A percentile compares a stretch with the other conserved stretches of the same genome.
These are phyloP conservation scores for Heritiera littoralis DNA, from an alignment of 345 rosid genomes.

Conservation along the genomic window DNA sequence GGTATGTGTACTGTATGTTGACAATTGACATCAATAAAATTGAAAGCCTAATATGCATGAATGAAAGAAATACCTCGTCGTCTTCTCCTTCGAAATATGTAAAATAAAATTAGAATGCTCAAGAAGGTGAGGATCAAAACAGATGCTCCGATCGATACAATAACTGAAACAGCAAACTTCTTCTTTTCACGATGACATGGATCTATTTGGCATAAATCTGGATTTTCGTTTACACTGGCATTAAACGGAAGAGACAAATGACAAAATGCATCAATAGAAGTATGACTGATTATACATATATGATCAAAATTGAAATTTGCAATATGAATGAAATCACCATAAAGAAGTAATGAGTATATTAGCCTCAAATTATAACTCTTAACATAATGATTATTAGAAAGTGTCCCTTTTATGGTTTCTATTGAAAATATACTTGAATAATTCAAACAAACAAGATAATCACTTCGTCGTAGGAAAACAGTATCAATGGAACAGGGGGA, in stretches of 20 bases:
- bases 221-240: constrained; percentile 1
- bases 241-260: neutral
- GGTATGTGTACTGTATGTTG: neutral
- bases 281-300: neutral
- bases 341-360: no score
- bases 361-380: no score
- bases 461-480: no score
- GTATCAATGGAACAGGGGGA: no score
- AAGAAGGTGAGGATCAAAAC: neutral
- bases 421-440: no score
- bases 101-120: neutral
- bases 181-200: constrained; percentile 17
- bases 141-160: constrained; percentile 10
- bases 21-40: neutral
- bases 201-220: constrained; percentile 13
- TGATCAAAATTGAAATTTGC: neutral
- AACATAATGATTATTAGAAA: no score
- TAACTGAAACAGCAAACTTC: constrained; percentile 16
- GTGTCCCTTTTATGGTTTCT: no score
- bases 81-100: neutral
- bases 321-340: no score
- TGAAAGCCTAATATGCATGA: neutral
- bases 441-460: no score
- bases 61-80: neutral
- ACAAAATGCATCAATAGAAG: neutral